phyloP scores from a whole-genome alignment of 1,139 yeast species.

The Yamadazyma dushanensis region DNA sequence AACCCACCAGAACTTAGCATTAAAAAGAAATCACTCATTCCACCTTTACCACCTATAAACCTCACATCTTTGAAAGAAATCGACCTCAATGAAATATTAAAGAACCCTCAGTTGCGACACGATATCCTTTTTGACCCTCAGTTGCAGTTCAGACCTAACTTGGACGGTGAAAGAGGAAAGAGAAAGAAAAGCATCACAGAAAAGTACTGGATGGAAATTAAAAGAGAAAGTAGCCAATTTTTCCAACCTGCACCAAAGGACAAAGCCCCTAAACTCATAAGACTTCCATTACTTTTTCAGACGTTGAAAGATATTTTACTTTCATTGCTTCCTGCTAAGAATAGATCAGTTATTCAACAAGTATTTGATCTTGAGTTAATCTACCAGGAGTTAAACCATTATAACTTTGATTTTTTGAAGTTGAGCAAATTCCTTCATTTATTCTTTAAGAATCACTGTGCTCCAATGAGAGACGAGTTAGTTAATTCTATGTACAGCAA shows the following conservation, averaged over 20 bases:
- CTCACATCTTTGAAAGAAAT: constrained; percentile 81
- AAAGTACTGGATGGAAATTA: constrained; percentile 80
- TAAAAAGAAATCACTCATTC: constrained; percentile 20
- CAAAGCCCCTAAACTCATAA: constrained; percentile 35
- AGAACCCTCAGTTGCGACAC: constrained; percentile 90
- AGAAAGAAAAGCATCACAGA: constrained; percentile 75
- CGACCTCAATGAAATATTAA: constrained; percentile 83
- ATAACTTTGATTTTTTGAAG: constrained; percentile 65
- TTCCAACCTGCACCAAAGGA: constrained; percentile 19
- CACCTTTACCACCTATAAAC: constrained; percentile 77
- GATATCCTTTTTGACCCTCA: constrained; percentile 92
- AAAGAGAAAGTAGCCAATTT: constrained; percentile 55
- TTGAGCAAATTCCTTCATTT: constrained; percentile 71
- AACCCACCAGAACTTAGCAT: constrained; percentile 15
- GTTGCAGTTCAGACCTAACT: constrained; percentile 86
- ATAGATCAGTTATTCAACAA: constrained; percentile 63
- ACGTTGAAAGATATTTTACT: constrained; percentile 77
- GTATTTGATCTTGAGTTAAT: constrained; percentile 77
- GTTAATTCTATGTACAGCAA: constrained; percentile 80
- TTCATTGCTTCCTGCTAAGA: constrained; percentile 76
- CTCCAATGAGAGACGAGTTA: constrained; percentile 94
- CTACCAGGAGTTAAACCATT: constrained; percentile 71
- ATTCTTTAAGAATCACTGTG: constrained; percentile 81
- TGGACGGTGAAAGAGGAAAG: constrained; percentile 87
- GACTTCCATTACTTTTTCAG: constrained; percentile 66